Percentiles rank a stretch among this genome's conserved stretches.
Conservation (phyloP, 805 yeast genomes). For the Candida germanica region DNA sequence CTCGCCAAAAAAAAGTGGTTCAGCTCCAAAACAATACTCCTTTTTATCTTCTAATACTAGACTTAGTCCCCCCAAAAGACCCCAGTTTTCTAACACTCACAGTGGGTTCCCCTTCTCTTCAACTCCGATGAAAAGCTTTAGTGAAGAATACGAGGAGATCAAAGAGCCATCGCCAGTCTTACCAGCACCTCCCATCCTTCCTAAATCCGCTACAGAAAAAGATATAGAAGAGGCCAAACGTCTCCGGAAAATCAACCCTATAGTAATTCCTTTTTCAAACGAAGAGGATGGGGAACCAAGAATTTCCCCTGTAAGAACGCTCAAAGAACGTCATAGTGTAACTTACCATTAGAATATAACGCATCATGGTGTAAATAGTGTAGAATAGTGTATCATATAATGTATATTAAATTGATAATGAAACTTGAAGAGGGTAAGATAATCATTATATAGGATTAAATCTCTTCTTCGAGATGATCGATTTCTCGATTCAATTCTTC, state of each 20-base stretch:
- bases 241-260: conserved; percentile 33
- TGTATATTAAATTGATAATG: too few relatives aligned
- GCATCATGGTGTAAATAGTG: conserved; percentile 3
- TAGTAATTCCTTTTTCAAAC: conserved; percentile 32
- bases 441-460: neutral
- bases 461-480: conserved; percentile 16
- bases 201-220: conserved; percentile 5
- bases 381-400: neutral
- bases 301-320: conserved; percentile 28
- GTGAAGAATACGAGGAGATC: neutral
- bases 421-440: too few relatives aligned
- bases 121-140: conserved; percentile 3
- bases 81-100: conserved; percentile 9
- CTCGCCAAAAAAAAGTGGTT: neutral
- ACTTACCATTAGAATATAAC: conserved; percentile 2
- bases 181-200: conserved; percentile 4
- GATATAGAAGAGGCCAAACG: conserved; percentile 32
- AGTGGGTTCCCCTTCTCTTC: neutral
- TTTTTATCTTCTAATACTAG: conserved; percentile 1
- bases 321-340: conserved; percentile 22
- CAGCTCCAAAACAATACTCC: conserved; percentile 3
- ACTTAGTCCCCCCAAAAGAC: conserved; percentile 14
- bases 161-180: neutral
- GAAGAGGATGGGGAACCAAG: conserved; percentile 17
- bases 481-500: conserved; percentile 23